Evolutionary conservation across 176 grass and related monocot species (phyloP), one percentile per base, ranked within the genome.

Genomic region (Bolboschoenus planiculmis): DNA sequence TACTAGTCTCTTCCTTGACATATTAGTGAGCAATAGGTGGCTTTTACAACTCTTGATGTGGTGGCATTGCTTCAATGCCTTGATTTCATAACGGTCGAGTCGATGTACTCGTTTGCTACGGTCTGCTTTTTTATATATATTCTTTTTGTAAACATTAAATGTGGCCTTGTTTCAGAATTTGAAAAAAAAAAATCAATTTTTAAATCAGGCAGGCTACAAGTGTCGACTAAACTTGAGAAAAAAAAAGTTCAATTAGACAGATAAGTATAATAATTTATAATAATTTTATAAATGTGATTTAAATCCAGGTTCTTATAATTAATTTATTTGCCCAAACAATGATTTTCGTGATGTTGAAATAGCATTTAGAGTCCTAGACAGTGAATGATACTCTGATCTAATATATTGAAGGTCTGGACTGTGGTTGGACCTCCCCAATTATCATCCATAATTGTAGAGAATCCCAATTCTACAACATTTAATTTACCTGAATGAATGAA

Each of bases 341-440:
- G 10, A 34, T 27, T 34, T 56, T 63, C 29, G 11, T 63, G 29
- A 63, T 63, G 29, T 63, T 62, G 11, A 36, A 66, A 66, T 66
- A 37, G 33, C 33, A 37, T 8, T 66, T 15, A 36, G 15, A 29
- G n/a, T n/a, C n/a, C n/a, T n/a, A n/a, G n/a, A n/a, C 26, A 55
- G 53, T n/a, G 21, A 56, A 37, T 36, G 26, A 57, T 31, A 34
- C 20, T 79, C 24, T 54, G 76, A 79, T 79, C 76, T 79, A 79
- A 78, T n/a, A n/a, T n/a, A 16, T 56, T 31, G 53, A 80, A 24
- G 53, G 53, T 56, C 15, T 59, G 27, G 14, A 58, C 40, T 80
- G 31, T 11, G 1, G 24, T 54, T 78, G 73, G n/a, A 53, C 24
- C 1, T 29, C 23, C 8, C 24, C 11, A 3, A 16, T 39, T 13